Evolutionary conservation across 805 yeast species (phyloP), one percentile per base, ranked within the genome.

Genomic region (Isabelozyma rhagii): DNA sequence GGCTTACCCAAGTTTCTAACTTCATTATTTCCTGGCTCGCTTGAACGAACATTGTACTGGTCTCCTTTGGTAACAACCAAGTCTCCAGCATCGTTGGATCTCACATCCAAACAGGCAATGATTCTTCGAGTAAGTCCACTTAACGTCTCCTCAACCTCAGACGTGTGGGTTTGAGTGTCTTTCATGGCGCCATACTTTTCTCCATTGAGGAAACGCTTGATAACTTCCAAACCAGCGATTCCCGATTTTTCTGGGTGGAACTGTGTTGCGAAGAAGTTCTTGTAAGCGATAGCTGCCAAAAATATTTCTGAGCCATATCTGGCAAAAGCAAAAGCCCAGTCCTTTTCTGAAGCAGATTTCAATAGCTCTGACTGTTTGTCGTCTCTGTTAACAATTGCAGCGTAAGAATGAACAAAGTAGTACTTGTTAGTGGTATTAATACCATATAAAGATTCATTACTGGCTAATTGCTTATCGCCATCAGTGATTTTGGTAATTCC

Each of bases 181-280:
- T 56, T 45, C 3, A 69, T 50, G 8, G 47, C 50, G 3, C 68
- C 58, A 28, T 66, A 41, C 51, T 69, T 73, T 8, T 67, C 60
- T 27, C 78, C 79, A 39, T 77, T 77, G 57, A 94, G 72, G 63
- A 94, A 94, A 27, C 88, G 80, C 50, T 79, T 78, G 50, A 94
- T 79, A 8, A 93, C 82, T 53, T 80, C 79, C 43, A 94, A 73
- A 45, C 99, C 99, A 4, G 97, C 96, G 18, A 74, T 63, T 10
- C 99, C 99, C 3, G 97, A 89, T 67, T 94, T 94, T 64, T 94
- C 99, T n/a, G 99, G 99, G 69, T 94, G 99, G 68, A 94, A 94
- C 67, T 94, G 99, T 0, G 98, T 94, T 41, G 97, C 97, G 69
- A 94, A 89, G 9, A 93, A 74, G 54, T 90, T 92, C 51, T 78